These are phyloP conservation scores for Xylariaceae sp. DNA, from an alignment of 2,329 filamentous ascomycete species.

Conservation along the genomic window DNA sequence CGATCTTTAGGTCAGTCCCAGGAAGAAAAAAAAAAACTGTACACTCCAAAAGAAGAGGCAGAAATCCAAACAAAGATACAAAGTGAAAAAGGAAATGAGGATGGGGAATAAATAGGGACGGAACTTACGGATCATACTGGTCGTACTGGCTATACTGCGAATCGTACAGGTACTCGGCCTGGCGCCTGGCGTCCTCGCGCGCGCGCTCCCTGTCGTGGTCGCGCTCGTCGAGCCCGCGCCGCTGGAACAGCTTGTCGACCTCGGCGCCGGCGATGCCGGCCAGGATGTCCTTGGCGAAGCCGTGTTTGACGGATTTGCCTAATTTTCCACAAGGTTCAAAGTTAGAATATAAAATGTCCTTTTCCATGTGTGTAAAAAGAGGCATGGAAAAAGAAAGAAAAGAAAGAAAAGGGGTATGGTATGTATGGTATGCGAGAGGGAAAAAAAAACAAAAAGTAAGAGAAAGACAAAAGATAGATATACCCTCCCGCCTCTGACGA, in stretches of 20 bases:
- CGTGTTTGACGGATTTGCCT: slow-evolving; percentile 67
- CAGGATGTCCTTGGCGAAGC: slow-evolving; percentile 72
- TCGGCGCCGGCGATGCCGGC: slow-evolving; percentile 68
- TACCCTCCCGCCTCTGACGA: slow-evolving; percentile 63
- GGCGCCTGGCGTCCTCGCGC: slow-evolving; percentile 52
- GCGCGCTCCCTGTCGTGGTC: slow-evolving; percentile 50
- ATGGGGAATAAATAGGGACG: background rate
- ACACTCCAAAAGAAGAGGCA: too few species aligned
- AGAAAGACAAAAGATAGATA: background rate
- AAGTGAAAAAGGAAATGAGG: background rate
- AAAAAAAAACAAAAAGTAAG: too few species aligned
- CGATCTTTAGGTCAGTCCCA: background rate
- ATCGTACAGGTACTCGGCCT: slow-evolving; percentile 56
- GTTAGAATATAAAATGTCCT: too few species aligned
- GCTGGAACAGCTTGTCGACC: slow-evolving; percentile 70
- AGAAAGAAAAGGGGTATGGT: background rate
- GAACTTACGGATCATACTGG: slow-evolving; percentile 52
- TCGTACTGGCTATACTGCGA: slow-evolving; percentile 51
- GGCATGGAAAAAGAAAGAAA: too few species aligned
- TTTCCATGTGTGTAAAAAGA: too few species aligned
- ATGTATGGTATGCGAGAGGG: too few species aligned
- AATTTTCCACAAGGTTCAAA: background rate
- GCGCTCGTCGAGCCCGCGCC: slow-evolving; percentile 55
- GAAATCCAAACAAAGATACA: too few species aligned
- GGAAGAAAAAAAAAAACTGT: too few species aligned